Evolutionary conservation across 768 basidiomycete genomes (phyloP).

Genomic region (Auriscalpium vulgare): DNA sequence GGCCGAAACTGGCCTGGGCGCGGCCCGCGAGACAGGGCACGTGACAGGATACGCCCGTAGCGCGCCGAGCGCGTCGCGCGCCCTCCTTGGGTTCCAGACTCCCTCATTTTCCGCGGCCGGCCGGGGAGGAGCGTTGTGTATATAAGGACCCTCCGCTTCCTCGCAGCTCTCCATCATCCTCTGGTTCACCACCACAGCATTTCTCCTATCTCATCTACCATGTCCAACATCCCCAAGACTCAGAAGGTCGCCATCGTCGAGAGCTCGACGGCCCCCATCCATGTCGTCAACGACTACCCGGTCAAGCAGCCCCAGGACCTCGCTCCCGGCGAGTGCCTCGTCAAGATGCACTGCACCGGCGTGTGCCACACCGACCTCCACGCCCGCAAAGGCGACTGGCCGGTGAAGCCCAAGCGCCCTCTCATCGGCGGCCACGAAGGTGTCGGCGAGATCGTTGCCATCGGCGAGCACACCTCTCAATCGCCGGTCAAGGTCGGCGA

Average conservation of each 20-base stretch:
- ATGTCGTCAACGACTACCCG: constrained; percentile 38
- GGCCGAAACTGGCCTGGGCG: too few relatives aligned
- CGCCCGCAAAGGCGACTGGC: constrained; percentile 75
- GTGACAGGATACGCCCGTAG: too few relatives aligned
- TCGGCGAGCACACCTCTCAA: constrained; percentile 51
- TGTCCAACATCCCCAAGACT: constrained; percentile 31
- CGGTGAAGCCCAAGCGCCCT: constrained; percentile 51
- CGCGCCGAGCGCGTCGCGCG: not conserved
- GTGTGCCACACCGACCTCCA: constrained; percentile 88
- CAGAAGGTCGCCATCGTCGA: constrained; percentile 36
- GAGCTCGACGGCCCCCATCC: constrained; percentile 21
- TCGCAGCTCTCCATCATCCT: not conserved
- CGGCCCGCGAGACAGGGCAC: too few relatives aligned
- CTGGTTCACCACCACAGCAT: not conserved
- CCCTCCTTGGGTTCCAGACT: not conserved
- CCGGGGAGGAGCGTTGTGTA: not conserved
- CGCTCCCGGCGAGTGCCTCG: constrained; percentile 61
- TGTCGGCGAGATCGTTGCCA: constrained; percentile 74
- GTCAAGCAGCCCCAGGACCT: constrained; percentile 50
- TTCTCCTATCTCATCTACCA: not conserved
- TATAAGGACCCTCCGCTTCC: not conserved
- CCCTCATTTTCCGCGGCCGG: not conserved
- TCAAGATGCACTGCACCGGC: constrained; percentile 70
- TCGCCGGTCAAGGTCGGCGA: constrained; percentile 69
- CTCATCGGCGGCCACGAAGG: constrained; percentile 78